Percentiles rank a stretch among this genome's conserved stretches.
phyloP scores from a whole-genome alignment of 1,284 basidiomycete species.

The Cutaneotrichosporon spelunceum region DNA sequence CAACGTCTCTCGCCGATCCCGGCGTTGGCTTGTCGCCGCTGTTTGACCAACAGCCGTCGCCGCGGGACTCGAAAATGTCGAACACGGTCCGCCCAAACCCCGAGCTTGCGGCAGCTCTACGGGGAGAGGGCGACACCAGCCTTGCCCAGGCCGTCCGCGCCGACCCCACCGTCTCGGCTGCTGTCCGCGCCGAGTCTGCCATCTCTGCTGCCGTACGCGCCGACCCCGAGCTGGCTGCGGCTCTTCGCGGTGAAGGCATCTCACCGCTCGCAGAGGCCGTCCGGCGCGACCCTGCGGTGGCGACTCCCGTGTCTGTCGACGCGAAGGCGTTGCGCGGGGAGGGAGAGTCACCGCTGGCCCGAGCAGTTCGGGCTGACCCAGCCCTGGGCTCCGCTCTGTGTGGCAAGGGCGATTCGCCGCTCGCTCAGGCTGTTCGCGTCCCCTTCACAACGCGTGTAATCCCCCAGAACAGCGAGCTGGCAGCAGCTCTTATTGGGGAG shows the following conservation, averaged over 20 bases:
- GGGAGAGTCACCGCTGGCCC: background rate
- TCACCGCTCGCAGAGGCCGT: background rate
- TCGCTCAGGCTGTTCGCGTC: background rate
- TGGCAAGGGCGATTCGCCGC: conserved; percentile 4
- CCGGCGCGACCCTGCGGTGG: background rate
- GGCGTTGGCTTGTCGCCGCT: background rate
- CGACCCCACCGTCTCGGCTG: conserved; percentile 1
- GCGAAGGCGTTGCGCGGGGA: background rate
- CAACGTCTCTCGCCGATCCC: background rate
- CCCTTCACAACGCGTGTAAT: background rate
- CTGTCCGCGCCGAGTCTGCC: background rate
- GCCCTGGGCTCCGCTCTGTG: background rate
- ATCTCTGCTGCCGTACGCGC: conserved; percentile 1
- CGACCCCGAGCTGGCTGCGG: conserved; percentile 5
- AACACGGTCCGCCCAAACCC: background rate
- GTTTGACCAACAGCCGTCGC: background rate
- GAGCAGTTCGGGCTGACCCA: conserved; percentile 1
- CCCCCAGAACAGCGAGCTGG: background rate
- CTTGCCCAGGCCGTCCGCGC: conserved; percentile 1
- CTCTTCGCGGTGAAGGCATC: background rate
- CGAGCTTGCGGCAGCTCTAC: background rate
- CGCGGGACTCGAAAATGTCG: conserved; percentile 1
- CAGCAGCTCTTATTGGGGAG: background rate
- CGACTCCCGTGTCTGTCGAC: background rate
- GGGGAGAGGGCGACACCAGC: conserved; percentile 1